Base-by-base conservation (phyloP, 2,329 filamentous ascomycete genomes). In the Calonectria hawksworthii region DNA sequence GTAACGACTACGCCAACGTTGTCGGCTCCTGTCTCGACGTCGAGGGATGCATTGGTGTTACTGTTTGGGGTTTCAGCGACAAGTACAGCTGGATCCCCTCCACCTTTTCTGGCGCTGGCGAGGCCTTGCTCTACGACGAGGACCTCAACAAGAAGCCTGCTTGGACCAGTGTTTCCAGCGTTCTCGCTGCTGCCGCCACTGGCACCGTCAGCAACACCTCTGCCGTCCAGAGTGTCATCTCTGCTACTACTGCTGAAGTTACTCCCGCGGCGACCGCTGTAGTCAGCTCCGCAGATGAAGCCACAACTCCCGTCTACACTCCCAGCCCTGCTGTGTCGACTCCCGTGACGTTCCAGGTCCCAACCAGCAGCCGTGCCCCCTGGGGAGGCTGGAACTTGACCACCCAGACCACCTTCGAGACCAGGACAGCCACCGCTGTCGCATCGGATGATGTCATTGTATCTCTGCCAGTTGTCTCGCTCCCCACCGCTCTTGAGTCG, bases 21-120 rank as follows among this genome's bases (percentile, higher is more conserved):
- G 84, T 87, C 7, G 83, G 82, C 7, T 82, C 84, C 1, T 87
- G 86, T 71, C 74, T 87, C 14, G 83, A 85, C 38, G 84, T 85
- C 9, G 75, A 80, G 36, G 70, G 75, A 56, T 89, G 87, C 73
- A 84, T 89, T 13, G 87, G 87, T 30, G 81, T 89, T 14, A 87
- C 86, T 0, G 79, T 87, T 64, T 88, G 87, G 87, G 86, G 86
- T 75, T 84, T 86, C 72, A 84, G 82, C 2, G 87, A 88, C 77
- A 82, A 81, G 77, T 83, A 85, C 76, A 82, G 79, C 76, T 86
- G 84, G 84, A 79, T 88, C 9, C 85, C 85, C 3, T 47, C 71
- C 8, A 84, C 83, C 18, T 88, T 88, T 69, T 77, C 80, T 7
- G 87, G 87, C 0, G 77, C 82, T 16, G 87, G 87, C 0, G 84